Evolutionary conservation across 106 monocot species (phyloP).

Genomic region (Platanthera zijinensis): DNA sequence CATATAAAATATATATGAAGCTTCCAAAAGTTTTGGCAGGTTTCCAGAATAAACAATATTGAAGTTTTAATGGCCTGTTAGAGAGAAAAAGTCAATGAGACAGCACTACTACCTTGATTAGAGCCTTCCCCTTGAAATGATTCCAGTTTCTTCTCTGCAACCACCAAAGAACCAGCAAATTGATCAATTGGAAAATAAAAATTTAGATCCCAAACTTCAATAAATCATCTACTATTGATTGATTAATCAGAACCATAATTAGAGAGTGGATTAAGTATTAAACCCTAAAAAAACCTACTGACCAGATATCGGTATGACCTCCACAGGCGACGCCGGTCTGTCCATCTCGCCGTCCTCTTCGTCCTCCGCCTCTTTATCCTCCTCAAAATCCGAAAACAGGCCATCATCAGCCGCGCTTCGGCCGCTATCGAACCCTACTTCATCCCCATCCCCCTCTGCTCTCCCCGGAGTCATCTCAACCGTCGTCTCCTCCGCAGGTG

Average conservation of each 20-base stretch:
- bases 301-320: slow-evolving; percentile 36
- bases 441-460: background rate
- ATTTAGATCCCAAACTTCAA: background rate
- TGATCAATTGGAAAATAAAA: background rate
- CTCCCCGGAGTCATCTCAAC: background rate
- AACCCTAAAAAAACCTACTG: background rate
- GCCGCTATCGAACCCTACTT: slow-evolving; percentile 39
- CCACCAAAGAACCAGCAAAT: background rate
- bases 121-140: slow-evolving; percentile 15
- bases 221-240: background rate
- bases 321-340: slow-evolving; percentile 18
- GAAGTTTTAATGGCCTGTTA: background rate
- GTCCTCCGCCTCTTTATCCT: slow-evolving; percentile 24
- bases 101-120: slow-evolving; percentile 24
- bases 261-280: background rate
- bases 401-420: slow-evolving; percentile 33
- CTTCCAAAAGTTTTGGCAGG: background rate
- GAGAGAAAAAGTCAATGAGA: background rate
- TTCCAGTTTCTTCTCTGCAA: slow-evolving; percentile 44
- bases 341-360: slow-evolving; percentile 10
- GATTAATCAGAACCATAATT: background rate
- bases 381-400: slow-evolving; percentile 50
- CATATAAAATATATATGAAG: background rate
- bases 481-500: slow-evolving; percentile 14
- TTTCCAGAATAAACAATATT: no score